Evolutionary conservation across 768 basidiomycete genomes (phyloP), one percentile per base, ranked within the genome.

Genomic region (Hysterangium stoloniferum): DNA sequence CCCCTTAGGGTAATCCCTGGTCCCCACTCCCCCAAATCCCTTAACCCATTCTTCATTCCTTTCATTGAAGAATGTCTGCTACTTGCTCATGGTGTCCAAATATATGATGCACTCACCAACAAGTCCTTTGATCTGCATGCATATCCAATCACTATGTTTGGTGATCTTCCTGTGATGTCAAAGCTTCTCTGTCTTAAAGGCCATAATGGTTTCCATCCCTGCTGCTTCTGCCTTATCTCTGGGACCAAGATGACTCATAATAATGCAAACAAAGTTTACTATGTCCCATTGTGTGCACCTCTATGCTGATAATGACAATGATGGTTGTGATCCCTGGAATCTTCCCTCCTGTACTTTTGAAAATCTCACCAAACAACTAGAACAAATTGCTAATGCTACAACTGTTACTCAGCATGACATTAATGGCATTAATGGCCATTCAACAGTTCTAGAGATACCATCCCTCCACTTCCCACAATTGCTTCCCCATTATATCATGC

Each of bases 401-500:
- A 9, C 4, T 7, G 28, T 6, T 22, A 12, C 6, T 9, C 19
- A 20, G 28, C 43, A 27, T 5, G 27, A 45, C 7, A 12, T 9
- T 6, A 5, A 8, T 8, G 43, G 43, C 4, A 7, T 45, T 7
- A 45, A 8, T n/a, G 43, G 43, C 20, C 11, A 45, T n/a, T 22
- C 43, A 40, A n/a, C 36, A 5, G 9, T 45, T 8, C 20, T 22
- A 8, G n/a, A 45, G 20, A 12, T 45, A 5, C 43, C 56, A 1
- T 71, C 66, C 0, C 51, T 74, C 17, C 58, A 58, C 5, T 69
- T 72, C 54, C 68, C 74, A 1, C 1, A 22, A 2, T 69, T 68
- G 12, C 56, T 58, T 31, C 73, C 73, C 0, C 68, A 68, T 53
- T 73, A 78, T 43, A 72, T 74, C 59, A n/a, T n/a, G n/a, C n/a